phyloP scores from a whole-genome alignment of 305 asterid species.

The Ilex paraguariensis region DNA sequence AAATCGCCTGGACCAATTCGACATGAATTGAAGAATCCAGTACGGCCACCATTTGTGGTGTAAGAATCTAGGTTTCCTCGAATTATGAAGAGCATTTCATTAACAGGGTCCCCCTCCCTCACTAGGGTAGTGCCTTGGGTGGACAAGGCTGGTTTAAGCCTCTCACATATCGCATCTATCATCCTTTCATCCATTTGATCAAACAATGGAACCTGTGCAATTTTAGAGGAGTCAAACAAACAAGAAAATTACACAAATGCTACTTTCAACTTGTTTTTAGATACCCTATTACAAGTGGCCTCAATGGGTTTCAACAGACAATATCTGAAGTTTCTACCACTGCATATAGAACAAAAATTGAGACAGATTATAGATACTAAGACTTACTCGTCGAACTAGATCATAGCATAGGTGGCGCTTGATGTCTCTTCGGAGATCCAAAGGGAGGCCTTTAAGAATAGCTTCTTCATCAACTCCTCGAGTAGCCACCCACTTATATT shows the following conservation, averaged over 20 bases:
- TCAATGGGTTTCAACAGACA: too few relatives aligned
- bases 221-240: background rate
- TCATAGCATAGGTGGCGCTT: conserved; percentile 93
- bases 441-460: conserved; percentile 73
- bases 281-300: too few relatives aligned
- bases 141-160: conserved; percentile 81
- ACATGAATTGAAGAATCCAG: conserved; percentile 87
- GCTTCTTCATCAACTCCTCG: conserved; percentile 90
- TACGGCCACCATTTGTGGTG: conserved; percentile 92
- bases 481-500: conserved; percentile 88
- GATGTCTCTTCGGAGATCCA: conserved; percentile 91
- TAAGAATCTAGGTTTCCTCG: conserved; percentile 84
- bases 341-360: background rate
- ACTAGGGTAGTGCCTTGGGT: conserved; percentile 71
- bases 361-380: background rate
- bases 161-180: conserved; percentile 91
- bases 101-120: conserved; percentile 90
- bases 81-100: conserved; percentile 81
- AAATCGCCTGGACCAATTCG: conserved; percentile 84
- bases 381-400: conserved; percentile 79
- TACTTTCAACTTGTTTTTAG: too few relatives aligned
- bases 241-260: background rate
- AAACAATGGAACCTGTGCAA: conserved; percentile 70
- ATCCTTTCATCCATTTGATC: conserved; percentile 91
- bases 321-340: too few relatives aligned